Conservation (phyloP, 352 stramenopile species). For the Hyaloperonospora brassicae region DNA sequence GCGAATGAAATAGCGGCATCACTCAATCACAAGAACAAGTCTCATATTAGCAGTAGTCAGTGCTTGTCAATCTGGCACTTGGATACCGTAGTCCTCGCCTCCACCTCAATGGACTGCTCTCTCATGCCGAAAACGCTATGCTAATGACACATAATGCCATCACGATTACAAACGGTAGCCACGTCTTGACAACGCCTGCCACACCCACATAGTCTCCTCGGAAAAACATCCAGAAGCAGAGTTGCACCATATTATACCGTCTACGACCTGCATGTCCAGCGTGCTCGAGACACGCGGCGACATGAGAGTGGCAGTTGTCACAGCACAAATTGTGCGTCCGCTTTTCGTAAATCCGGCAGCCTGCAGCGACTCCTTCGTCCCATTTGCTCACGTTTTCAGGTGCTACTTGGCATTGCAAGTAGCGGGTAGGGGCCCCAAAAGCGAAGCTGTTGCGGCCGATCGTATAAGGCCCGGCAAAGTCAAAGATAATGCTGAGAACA, state of each 20-base stretch:
- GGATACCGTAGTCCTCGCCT: not conserved
- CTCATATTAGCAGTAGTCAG: not conserved
- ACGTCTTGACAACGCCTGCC: constrained; percentile 30
- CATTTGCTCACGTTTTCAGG: constrained; percentile 58
- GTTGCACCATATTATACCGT: constrained; percentile 73
- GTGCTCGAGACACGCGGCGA: constrained; percentile 75
- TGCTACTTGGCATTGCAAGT: constrained; percentile 69
- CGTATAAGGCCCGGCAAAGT: constrained; percentile 94
- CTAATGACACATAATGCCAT: constrained; percentile 24
- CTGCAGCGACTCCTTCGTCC: constrained; percentile 85
- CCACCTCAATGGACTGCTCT: not conserved
- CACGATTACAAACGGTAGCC: constrained; percentile 31
- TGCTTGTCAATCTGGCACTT: constrained; percentile 3
- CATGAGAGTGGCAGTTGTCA: constrained; percentile 97
- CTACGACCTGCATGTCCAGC: constrained; percentile 42
- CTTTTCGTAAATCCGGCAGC: constrained; percentile 88
- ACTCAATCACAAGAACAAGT: not conserved
- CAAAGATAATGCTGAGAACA: constrained; percentile 84
- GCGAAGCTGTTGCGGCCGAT: constrained; percentile 85
- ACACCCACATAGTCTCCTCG: constrained; percentile 47
- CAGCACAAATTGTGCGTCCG: constrained; percentile 95
- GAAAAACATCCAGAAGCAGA: constrained; percentile 81
- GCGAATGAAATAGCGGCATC: not conserved
- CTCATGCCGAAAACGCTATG: constrained; percentile 17
- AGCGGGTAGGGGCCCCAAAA: constrained; percentile 84